Evolutionary conservation across 306 rosid genomes (phyloP).

Genomic region (Luffa acutangula): DNA sequence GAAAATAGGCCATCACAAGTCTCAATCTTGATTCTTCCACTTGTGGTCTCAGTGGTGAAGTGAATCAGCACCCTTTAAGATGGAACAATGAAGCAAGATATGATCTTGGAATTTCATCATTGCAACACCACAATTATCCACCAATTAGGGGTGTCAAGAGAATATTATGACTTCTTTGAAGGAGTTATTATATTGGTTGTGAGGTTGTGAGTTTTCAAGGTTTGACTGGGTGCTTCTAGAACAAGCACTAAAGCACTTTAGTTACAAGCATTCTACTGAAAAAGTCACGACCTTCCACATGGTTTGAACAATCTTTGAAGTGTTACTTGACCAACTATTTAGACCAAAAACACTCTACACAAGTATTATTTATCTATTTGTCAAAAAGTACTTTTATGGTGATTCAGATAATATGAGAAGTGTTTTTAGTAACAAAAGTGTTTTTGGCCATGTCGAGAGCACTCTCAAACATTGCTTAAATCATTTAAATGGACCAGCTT

Average conservation of each 20-base stretch:
- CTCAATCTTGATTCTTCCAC: neutral
- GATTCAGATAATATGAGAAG: too few relatives aligned
- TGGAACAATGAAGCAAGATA: neutral
- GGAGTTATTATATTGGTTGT: neutral
- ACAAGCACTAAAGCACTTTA: neutral
- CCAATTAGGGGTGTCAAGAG: neutral
- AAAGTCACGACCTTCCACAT: too few relatives aligned
- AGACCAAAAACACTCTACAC: too few relatives aligned
- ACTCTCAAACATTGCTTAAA: too few relatives aligned
- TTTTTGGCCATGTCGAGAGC: too few relatives aligned
- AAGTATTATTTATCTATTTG: too few relatives aligned
- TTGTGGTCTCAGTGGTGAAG: neutral
- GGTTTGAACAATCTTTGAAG: too few relatives aligned
- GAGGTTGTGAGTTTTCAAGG: neutral
- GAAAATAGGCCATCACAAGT: neutral
- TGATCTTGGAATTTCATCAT: neutral
- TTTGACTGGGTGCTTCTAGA: neutral
- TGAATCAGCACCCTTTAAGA: constrained; percentile 1
- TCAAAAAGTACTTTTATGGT: too few relatives aligned
- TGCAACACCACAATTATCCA: constrained; percentile 3
- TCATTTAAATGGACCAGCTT: too few relatives aligned
- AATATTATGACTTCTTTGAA: neutral
- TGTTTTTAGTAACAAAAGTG: too few relatives aligned
- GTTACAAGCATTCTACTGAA: neutral
- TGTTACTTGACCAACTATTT: too few relatives aligned